Evolutionary conservation across 179 eudicot genomes (phyloP), one percentile per base, ranked within the genome.

Genomic region (Nepenthes alata): DNA sequence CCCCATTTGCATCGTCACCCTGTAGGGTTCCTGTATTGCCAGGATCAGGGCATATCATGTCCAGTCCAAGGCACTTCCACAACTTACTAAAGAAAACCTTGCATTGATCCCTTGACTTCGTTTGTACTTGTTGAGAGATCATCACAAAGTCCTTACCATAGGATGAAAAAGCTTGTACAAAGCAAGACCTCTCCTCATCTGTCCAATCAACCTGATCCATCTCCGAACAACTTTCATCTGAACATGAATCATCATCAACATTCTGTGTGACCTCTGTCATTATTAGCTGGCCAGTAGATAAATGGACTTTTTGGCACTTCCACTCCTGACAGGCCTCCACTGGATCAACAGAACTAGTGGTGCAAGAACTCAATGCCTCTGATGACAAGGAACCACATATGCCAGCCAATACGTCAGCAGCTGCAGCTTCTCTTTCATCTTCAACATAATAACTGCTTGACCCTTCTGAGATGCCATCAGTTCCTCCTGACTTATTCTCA

Each of bases 331-430:
- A 68, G 12, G 82, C 84, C 63, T 88, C 96, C 44, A 73, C 85
- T 51, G 77, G 94, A 58, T 87, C 91, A 61, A 85, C 77, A 8
- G 95, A 83, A 63, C 87, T 90, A 2, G 94, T 90, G 62, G 87
- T 83, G 76, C 97, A 94, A 66, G 99, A 91, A 69, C 95, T 80
- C 95, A 84, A 80, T 38, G 99, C 94, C 74, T 94, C 97, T 3
- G 97, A 87, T 9, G 97, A 90, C 37, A 94, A 52, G 11, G 97
- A 84, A 53, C 91, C 96, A 74, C 95, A 91, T 39, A 95, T 95
- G 62, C 97, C 95, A 50, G 93, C 99, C 79, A 95, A 77, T 12
- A 91, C 99, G 74, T 85, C 96, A 38, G 93, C 99, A 10, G 72
- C 85, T 11, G 55, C 55, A 37, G 87, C 76, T 74, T 95, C 99